A percentile compares a stretch with the other conserved stretches of the same genome.
phyloP scores from a whole-genome alignment of 2,329 filamentous ascomycete genomes.

The Penicillium polonicum region DNA sequence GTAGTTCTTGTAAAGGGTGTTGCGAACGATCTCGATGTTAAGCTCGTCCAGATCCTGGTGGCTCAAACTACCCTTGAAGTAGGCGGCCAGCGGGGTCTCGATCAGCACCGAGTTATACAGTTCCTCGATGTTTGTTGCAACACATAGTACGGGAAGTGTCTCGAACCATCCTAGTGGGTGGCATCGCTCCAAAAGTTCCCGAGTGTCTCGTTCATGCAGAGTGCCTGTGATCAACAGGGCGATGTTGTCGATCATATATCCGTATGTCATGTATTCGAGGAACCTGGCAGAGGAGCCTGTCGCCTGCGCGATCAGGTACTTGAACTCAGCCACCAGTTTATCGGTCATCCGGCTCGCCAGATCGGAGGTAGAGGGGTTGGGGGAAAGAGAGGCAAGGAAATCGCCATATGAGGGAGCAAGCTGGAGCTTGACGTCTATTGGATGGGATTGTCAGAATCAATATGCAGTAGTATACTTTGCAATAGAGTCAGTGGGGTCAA shows the following conservation, averaged over 20 bases:
- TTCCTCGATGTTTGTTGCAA: constrained; percentile 97
- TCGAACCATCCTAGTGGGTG: constrained; percentile 98
- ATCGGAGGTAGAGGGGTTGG: constrained; percentile 93
- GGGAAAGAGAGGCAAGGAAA: constrained; percentile 88
- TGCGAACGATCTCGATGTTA: constrained; percentile 98
- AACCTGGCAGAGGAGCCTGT: constrained; percentile 89
- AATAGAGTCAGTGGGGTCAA: neutral
- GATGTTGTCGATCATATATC: constrained; percentile 99
- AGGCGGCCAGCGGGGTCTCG: constrained; percentile 91
- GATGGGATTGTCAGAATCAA: constrained; percentile 4
- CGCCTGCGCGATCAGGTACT: constrained; percentile 91
- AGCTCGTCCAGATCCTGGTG: constrained; percentile 97
- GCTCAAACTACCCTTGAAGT: constrained; percentile 95
- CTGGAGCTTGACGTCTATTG: constrained; percentile 90
- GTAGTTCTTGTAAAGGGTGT: constrained; percentile 99
- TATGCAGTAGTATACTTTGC: neutral
- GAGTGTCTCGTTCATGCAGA: constrained; percentile 93
- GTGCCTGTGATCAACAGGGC: constrained; percentile 97
- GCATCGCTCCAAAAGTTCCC: constrained; percentile 90
- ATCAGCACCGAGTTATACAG: constrained; percentile 97
- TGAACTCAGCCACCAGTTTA: constrained; percentile 96
- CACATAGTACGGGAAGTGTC: constrained; percentile 96
- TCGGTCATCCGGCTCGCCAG: constrained; percentile 95
- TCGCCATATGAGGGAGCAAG: constrained; percentile 96
- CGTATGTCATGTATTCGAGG: constrained; percentile 97